Percentiles rank a stretch among this genome's conserved stretches.
phyloP scores from a whole-genome alignment of 83 land plant genomes.

The Thuja plicata region DNA sequence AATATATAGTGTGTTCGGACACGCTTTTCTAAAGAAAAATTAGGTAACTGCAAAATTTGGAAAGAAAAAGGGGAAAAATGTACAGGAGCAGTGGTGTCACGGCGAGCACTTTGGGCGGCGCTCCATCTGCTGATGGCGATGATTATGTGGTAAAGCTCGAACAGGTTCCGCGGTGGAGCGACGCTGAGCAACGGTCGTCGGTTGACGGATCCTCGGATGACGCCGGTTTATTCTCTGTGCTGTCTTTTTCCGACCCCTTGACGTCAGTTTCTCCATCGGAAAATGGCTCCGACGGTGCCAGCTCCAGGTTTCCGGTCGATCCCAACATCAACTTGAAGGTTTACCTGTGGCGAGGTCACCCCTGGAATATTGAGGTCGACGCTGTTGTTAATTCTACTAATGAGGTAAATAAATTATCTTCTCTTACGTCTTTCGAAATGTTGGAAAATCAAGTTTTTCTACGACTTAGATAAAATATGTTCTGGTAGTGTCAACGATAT shows the following conservation, averaged over 20 bases:
- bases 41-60: not conserved
- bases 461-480: too few species aligned
- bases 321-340: slow-evolving; percentile 83
- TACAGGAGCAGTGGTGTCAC: slow-evolving; percentile 20
- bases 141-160: slow-evolving; percentile 78
- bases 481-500: too few species aligned
- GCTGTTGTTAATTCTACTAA: slow-evolving; percentile 98
- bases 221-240: slow-evolving; percentile 42
- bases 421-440: too few species aligned
- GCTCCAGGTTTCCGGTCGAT: slow-evolving; percentile 82
- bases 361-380: slow-evolving; percentile 96
- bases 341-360: slow-evolving; percentile 90
- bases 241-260: slow-evolving; percentile 48
- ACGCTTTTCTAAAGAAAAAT: not conserved
- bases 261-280: slow-evolving; percentile 33
- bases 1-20: not conserved
- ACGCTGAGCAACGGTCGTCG: slow-evolving; percentile 51
- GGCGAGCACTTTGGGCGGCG: slow-evolving; percentile 35
- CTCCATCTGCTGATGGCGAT: slow-evolving; percentile 26
- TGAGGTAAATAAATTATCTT: slow-evolving; percentile 54
- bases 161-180: slow-evolving; percentile 97
- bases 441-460: too few species aligned
- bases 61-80: slow-evolving; percentile 16
- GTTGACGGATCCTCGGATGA: slow-evolving; percentile 29
- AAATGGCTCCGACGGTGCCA: slow-evolving; percentile 31